These are phyloP conservation scores for Mycena filopes DNA, from an alignment of 768 basidiomycete species.

Conservation along the genomic window DNA sequence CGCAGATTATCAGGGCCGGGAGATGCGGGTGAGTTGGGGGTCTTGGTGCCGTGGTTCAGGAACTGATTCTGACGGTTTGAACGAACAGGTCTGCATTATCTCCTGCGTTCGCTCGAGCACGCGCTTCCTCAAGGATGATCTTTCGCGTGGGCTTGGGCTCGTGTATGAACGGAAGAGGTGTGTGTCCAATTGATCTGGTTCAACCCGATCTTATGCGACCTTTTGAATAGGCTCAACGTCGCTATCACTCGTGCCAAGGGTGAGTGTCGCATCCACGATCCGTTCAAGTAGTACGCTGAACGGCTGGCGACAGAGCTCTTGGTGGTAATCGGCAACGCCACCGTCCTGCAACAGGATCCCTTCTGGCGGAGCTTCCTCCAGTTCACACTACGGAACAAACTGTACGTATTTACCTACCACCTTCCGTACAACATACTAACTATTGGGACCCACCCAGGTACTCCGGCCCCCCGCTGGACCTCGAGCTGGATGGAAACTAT, in stretches of 20 bases:
- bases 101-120: constrained; percentile 59
- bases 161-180: constrained; percentile 60
- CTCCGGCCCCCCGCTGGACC: constrained; percentile 52
- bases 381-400: constrained; percentile 56
- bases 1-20: constrained; percentile 61
- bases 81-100: constrained; percentile 51
- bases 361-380: constrained; percentile 64
- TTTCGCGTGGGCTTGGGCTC: constrained; percentile 55
- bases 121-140: constrained; percentile 60
- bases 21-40: constrained; percentile 46
- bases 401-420: constrained; percentile 52
- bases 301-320: constrained; percentile 49
- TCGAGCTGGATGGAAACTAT: constrained; percentile 60
- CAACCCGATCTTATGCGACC: not conserved
- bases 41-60: too few species aligned
- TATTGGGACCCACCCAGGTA: constrained; percentile 53
- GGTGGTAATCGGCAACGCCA: constrained; percentile 58
- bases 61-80: too few species aligned
- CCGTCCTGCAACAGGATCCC: constrained; percentile 54
- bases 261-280: too few species aligned
- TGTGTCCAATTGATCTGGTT: not conserved
- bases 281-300: too few species aligned
- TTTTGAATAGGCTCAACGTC: constrained; percentile 59
- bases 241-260: constrained; percentile 62
- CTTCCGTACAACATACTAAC: too few species aligned